These are phyloP conservation scores for Tothia fuscella DNA, from an alignment of 2,329 filamentous ascomycete genomes.

Conservation along the genomic window DNA sequence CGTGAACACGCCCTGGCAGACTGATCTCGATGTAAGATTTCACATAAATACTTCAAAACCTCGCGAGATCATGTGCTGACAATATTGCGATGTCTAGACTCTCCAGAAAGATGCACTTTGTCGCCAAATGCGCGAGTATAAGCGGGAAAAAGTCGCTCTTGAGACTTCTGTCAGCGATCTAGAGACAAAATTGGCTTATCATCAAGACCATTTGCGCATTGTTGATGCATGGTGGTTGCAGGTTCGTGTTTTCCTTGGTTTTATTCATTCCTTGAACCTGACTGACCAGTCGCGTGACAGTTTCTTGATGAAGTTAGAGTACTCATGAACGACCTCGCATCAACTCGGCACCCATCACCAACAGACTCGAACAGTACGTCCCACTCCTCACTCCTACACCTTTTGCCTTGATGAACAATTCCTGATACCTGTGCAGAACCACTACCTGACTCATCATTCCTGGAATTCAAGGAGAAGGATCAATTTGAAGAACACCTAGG, in stretches of 20 bases:
- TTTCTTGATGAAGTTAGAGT: conserved; percentile 35
- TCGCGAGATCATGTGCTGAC: not conserved
- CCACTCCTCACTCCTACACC: conserved; percentile 9
- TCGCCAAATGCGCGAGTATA: conserved; percentile 96
- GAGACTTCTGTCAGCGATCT: conserved; percentile 73
- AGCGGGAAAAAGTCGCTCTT: conserved; percentile 71
- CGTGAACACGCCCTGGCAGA: conserved; percentile 7
- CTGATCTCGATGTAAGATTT: conserved; percentile 8
- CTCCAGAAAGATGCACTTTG: conserved; percentile 76
- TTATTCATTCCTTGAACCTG: too few species aligned
- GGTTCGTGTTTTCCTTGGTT: conserved; percentile 46
- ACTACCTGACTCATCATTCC: conserved; percentile 28
- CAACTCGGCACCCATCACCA: not conserved
- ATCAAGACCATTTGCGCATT: conserved; percentile 84
- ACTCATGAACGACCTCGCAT: not conserved
- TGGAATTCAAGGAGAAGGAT: conserved; percentile 43
- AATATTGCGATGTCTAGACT: not conserved
- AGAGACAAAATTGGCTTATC: conserved; percentile 63
- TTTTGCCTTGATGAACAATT: conserved; percentile 18
- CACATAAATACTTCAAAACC: not conserved
- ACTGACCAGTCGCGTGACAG: too few species aligned
- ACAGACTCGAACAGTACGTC: conserved; percentile 3
- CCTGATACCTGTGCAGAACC: conserved; percentile 13
- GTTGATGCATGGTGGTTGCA: conserved; percentile 93
- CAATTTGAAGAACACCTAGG: conserved; percentile 69